Conservation (phyloP, 2,329 filamentous ascomycete species). For the Colletotrichum salicis region DNA sequence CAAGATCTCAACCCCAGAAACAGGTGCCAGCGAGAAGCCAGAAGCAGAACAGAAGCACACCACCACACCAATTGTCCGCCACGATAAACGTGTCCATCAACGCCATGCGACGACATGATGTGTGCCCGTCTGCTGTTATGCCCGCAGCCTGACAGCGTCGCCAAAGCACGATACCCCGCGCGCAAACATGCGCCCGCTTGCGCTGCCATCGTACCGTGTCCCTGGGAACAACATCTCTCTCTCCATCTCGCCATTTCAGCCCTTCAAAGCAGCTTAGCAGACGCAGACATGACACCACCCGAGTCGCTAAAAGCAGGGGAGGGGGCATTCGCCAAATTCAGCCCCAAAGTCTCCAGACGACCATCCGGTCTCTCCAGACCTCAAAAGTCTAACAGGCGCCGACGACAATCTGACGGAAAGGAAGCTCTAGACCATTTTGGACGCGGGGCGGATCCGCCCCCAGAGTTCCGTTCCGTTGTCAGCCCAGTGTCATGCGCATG, state of each 20-base stretch:
- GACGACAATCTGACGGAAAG: neutral
- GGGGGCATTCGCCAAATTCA: slow-evolving; percentile 1
- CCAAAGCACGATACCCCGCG: neutral
- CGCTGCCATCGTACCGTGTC: neutral
- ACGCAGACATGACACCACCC: slow-evolving; percentile 30
- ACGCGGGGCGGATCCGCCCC: neutral
- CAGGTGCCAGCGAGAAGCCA: slow-evolving; percentile 4
- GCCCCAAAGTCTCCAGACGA: slow-evolving; percentile 18
- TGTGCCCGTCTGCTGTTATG: neutral
- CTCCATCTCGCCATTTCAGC: neutral
- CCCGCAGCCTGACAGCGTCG: neutral
- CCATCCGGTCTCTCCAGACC: slow-evolving; percentile 9
- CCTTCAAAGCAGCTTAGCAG: slow-evolving; percentile 8
- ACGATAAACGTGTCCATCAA: slow-evolving; percentile 9
- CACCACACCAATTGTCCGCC: slow-evolving; percentile 6
- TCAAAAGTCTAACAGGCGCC: neutral
- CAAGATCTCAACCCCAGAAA: neutral
- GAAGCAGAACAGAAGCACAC: slow-evolving; percentile 18
- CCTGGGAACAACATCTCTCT: neutral
- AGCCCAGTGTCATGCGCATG: slow-evolving; percentile 19
- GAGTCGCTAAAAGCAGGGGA: slow-evolving; percentile 15
- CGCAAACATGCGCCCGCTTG: neutral
- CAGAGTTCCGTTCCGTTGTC: neutral
- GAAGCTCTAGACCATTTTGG: slow-evolving; percentile 20
- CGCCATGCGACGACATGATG: neutral